Evolutionary conservation across 1,139 yeast genomes (phyloP), one percentile per base, ranked within the genome.

Genomic region (Groenewaldozyma sp.): DNA sequence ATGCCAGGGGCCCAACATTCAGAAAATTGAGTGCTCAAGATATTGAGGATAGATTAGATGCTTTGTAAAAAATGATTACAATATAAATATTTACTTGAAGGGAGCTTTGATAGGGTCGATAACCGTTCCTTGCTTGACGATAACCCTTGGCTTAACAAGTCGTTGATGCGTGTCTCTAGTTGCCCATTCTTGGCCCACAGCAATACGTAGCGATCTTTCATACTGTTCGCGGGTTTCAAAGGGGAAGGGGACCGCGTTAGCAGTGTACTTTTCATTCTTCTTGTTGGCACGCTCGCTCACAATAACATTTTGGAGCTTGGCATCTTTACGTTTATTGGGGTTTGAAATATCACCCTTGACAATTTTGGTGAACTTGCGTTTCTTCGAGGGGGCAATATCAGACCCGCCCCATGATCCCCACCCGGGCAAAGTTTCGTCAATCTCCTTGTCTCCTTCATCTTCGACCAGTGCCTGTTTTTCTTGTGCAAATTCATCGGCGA

Each of bases 111-210:
- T 64, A 24, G 98, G 98, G 60, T 87, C 95, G 49, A 91, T 84
- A 39, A 88, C 91, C 43, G 75, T 70, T 55, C 97, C 96, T 52
- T 84, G 87, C 62, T 87, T 87, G 43, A 84, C 79, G 48, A 84
- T 70, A 34, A 91, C 78, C 54, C 84, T 73, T 35, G 98, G 98
- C 76, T 83, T 87, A 44, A 93, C 84, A 52, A 84, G 66, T 58
- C 76, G 76, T 66, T 87, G 95, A 65, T 84, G 94, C 2, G 94
- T 78, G 41, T 77, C 82, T 55, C 87, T 76, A 10, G 94, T 75
- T 3, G 93, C 78, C 97, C 97, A 91, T 65, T 91, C 95, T 62
- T 84, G 94, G 24, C 98, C 98, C 46, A 91, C 68, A n/a, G 98
- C 97, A 87, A 87, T 82, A 57, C 95, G 74, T 54, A 91, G 68